A percentile compares a stretch with the other conserved stretches of the same genome.
phyloP scores from a whole-genome alignment of 352 stramenopile species.

The Phytophthora ohioensis region DNA sequence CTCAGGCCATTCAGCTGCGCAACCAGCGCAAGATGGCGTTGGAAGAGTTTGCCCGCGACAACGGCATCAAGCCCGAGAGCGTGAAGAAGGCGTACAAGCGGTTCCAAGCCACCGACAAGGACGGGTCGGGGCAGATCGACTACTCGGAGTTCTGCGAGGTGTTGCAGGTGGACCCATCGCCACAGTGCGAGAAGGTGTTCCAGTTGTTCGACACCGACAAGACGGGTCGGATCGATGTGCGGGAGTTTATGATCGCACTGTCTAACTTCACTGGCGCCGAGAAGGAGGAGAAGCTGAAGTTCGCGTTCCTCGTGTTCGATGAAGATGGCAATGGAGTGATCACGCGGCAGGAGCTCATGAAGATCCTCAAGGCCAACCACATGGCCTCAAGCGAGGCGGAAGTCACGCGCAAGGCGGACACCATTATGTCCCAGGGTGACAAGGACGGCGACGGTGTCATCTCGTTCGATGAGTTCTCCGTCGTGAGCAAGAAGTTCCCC shows the following conservation, averaged over 20 bases:
- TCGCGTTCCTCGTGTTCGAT: conserved; percentile 96
- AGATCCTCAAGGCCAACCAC: conserved; percentile 97
- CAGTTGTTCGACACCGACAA: conserved; percentile 95
- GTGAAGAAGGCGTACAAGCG: conserved; percentile 98
- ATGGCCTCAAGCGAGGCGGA: conserved; percentile 93
- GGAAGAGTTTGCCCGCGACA: conserved; percentile 95
- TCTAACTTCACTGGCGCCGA: conserved; percentile 94
- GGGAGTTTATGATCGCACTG: conserved; percentile 95
- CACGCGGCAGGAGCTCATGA: conserved; percentile 94
- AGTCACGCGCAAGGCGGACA: conserved; percentile 95
- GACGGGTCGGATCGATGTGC: conserved; percentile 92
- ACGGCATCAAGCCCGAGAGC: conserved; percentile 96
- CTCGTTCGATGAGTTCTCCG: conserved; percentile 97
- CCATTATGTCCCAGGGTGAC: conserved; percentile 97
- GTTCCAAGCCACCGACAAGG: conserved; percentile 95
- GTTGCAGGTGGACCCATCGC: conserved; percentile 93
- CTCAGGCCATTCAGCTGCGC: conserved; percentile 91
- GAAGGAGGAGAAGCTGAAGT: conserved; percentile 98
- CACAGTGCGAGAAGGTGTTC: conserved; percentile 94
- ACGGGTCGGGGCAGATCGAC: conserved; percentile 95
- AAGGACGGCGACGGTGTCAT: conserved; percentile 97
- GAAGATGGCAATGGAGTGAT: conserved; percentile 96
- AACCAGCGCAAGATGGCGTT: conserved; percentile 92
- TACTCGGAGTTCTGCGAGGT: conserved; percentile 98
- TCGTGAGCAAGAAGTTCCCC: conserved; percentile 97